These are phyloP conservation scores for Orbilia brochopaga DNA, from an alignment of 2,329 filamentous ascomycete genomes.

Conservation along the genomic window DNA sequence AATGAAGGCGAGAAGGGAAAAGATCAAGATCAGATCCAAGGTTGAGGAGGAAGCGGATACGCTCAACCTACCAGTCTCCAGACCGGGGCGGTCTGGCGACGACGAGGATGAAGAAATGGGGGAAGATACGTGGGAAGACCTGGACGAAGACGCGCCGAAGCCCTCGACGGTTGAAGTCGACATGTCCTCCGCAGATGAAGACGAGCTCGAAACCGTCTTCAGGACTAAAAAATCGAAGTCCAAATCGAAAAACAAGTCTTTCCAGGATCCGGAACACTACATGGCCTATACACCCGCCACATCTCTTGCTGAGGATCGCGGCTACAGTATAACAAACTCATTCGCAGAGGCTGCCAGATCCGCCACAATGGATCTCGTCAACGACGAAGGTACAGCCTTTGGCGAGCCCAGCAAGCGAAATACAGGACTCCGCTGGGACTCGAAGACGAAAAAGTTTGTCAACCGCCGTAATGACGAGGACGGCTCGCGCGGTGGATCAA, in stretches of 20 bases:
- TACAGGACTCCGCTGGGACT: constrained; percentile 89
- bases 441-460: constrained; percentile 95
- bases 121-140: constrained; percentile 55
- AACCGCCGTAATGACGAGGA: constrained; percentile 91
- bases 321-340: constrained; percentile 86
- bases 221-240: constrained; percentile 58
- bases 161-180: constrained; percentile 57
- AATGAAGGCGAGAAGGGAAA: constrained; percentile 74
- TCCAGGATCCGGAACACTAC: constrained; percentile 86
- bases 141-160: constrained; percentile 56
- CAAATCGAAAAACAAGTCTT: constrained; percentile 66
- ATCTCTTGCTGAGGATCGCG: constrained; percentile 85
- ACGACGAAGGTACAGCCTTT: constrained; percentile 79
- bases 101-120: constrained; percentile 58
- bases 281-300: constrained; percentile 91
- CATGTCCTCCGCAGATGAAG: constrained; percentile 67
- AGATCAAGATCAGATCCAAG: constrained; percentile 62
- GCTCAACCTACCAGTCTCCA: constrained; percentile 42
- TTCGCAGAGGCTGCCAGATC: constrained; percentile 88
- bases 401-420: constrained; percentile 72
- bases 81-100: constrained; percentile 57
- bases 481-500: constrained; percentile 71
- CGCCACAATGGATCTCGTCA: constrained; percentile 88
- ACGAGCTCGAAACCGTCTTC: constrained; percentile 73
- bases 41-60: constrained; percentile 62